Conservation (phyloP, 495 filamentous ascomycete genomes). For the Penicillium herquei region DNA sequence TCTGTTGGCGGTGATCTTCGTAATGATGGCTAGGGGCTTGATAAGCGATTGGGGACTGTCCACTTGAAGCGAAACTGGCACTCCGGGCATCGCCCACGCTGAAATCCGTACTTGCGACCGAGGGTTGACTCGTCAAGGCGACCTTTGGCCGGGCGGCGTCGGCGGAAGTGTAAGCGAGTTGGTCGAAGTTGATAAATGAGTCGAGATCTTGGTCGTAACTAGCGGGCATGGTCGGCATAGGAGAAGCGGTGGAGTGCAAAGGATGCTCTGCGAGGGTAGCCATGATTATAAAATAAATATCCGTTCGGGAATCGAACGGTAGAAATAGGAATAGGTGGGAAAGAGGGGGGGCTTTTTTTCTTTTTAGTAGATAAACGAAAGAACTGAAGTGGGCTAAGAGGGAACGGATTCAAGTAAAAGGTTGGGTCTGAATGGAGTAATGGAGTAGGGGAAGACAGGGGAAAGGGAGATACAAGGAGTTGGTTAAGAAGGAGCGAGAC, state of each 20-base stretch:
- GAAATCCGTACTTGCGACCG: constrained; percentile 40
- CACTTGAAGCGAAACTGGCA: constrained; percentile 40
- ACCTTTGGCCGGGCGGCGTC: constrained; percentile 42
- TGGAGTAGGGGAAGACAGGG: not conserved
- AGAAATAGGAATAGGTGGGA: not conserved
- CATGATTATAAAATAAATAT: constrained; percentile 26
- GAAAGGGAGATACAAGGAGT: constrained; percentile 1
- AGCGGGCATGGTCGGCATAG: constrained; percentile 28
- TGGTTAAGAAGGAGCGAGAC: constrained; percentile 8
- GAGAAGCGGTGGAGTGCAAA: constrained; percentile 22
- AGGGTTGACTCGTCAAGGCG: constrained; percentile 35
- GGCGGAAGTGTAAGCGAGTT: constrained; percentile 42
- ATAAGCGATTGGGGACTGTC: constrained; percentile 56
- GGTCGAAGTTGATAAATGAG: constrained; percentile 51
- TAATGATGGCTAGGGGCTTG: constrained; percentile 89
- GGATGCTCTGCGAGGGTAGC: constrained; percentile 45
- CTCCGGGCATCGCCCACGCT: constrained; percentile 36
- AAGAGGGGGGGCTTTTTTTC: too few relatives aligned
- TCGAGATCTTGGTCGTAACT: constrained; percentile 50
- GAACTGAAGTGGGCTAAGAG: not conserved
- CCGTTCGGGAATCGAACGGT: not conserved
- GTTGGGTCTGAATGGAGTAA: not conserved
- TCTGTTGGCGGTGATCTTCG: constrained; percentile 87
- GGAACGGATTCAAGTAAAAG: not conserved
- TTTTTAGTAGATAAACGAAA: not conserved